Conservation (phyloP, 305 asterid genomes). For the Fraxinus latifolia region DNA sequence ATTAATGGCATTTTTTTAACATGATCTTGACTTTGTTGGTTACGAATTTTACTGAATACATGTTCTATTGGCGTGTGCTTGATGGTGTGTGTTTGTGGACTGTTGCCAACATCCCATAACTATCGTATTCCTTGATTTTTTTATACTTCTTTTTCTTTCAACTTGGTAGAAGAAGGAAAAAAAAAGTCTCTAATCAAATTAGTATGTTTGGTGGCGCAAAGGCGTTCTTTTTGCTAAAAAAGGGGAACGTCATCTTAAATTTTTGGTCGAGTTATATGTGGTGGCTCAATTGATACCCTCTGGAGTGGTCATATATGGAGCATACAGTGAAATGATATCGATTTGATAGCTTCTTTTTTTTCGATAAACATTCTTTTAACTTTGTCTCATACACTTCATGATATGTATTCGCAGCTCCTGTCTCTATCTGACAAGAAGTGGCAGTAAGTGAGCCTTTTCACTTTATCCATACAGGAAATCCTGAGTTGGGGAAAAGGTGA, state of each 20-base stretch:
- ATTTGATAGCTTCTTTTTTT: neutral
- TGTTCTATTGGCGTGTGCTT: neutral
- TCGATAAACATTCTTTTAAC: neutral
- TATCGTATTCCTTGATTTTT: neutral
- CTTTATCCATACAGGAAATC: neutral
- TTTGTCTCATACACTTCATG: neutral
- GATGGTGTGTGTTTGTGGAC: neutral
- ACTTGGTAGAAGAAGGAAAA: neutral
- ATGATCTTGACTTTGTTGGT: neutral
- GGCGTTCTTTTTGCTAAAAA: neutral
- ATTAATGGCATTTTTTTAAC: neutral
- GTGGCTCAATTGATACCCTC: neutral
- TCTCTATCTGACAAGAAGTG: neutral
- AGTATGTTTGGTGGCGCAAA: neutral
- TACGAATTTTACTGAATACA: neutral
- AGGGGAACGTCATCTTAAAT: neutral
- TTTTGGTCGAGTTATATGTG: neutral
- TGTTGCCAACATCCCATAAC: neutral
- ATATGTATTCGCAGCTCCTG: neutral
- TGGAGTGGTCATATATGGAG: neutral
- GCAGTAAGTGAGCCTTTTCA: neutral
- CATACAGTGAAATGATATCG: neutral
- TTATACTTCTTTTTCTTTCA: neutral
- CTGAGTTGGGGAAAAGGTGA: neutral
- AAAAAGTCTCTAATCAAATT: neutral